Conservation (phyloP, 495 filamentous ascomycete species). For the Penicillium psychrofluorescens region DNA sequence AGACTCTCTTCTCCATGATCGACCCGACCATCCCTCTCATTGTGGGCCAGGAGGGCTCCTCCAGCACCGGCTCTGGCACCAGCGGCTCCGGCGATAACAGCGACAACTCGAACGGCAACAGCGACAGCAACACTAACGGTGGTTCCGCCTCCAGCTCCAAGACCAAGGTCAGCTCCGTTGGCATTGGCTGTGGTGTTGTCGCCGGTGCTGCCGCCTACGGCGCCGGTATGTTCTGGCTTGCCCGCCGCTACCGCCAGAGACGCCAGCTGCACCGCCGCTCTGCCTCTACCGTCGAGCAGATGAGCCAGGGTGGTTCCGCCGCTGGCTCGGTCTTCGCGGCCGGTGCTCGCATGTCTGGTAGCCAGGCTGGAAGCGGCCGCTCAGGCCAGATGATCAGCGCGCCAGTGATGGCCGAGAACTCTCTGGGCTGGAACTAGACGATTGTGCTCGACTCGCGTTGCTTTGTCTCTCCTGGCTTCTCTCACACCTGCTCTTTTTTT, state of each 20-base stretch:
- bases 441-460: background rate
- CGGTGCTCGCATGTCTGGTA: slow-evolving; percentile 35
- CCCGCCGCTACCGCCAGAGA: slow-evolving; percentile 85
- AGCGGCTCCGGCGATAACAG: slow-evolving; percentile 8
- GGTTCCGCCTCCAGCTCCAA: slow-evolving; percentile 45
- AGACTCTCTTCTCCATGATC: slow-evolving; percentile 69
- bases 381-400: slow-evolving; percentile 65
- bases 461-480: too few relatives aligned
- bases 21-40: slow-evolving; percentile 76
- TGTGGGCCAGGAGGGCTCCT: slow-evolving; percentile 36
- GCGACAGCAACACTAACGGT: slow-evolving; percentile 23
- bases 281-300: slow-evolving; percentile 49
- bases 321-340: slow-evolving; percentile 25
- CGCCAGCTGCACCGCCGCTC: slow-evolving; percentile 72
- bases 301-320: slow-evolving; percentile 34
- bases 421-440: slow-evolving; percentile 89
- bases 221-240: slow-evolving; percentile 97
- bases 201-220: slow-evolving; percentile 85
- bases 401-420: slow-evolving; percentile 95
- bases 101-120: slow-evolving; percentile 28
- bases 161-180: slow-evolving; percentile 67
- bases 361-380: slow-evolving; percentile 56
- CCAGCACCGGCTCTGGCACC: slow-evolving; percentile 17
- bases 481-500: background rate
- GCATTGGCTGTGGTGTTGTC: slow-evolving; percentile 71